Conservation (phyloP, 495 filamentous ascomycete genomes). For the Podospora pseudopauciseta region DNA sequence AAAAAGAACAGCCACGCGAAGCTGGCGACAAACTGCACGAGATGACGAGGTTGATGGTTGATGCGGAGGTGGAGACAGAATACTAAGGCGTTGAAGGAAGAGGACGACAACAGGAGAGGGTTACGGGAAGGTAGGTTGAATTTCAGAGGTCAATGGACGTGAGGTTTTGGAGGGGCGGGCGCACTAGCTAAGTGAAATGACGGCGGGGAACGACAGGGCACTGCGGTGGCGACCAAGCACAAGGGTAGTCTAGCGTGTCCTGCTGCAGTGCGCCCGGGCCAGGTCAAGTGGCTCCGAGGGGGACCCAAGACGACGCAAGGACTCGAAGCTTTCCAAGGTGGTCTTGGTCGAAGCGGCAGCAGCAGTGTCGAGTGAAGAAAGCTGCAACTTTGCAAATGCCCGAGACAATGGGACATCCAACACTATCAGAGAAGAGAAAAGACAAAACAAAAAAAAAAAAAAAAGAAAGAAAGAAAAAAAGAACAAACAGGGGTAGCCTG, state of each 20-base stretch:
- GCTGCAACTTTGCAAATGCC: neutral
- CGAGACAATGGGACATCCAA: slow-evolving; percentile 3
- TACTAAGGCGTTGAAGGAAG: slow-evolving; percentile 10
- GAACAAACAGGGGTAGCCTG: neutral
- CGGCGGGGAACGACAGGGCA: slow-evolving; percentile 38
- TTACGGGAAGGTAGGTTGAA: slow-evolving; percentile 16
- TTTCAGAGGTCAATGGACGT: slow-evolving; percentile 26
- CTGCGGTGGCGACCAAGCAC: slow-evolving; percentile 35
- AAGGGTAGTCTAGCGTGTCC: slow-evolving; percentile 29
- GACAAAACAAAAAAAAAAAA: too few species aligned
- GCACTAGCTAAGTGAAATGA: slow-evolving; percentile 37
- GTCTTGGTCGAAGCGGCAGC: neutral
- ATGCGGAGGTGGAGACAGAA: slow-evolving; percentile 14
- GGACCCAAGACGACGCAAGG: slow-evolving; percentile 27
- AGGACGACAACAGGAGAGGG: slow-evolving; percentile 9
- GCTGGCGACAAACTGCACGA: slow-evolving; percentile 14
- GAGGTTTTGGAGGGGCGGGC: slow-evolving; percentile 38
- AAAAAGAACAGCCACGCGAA: neutral
- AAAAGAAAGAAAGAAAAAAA: neutral
- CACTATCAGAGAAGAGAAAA: neutral
- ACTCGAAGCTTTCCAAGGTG: slow-evolving; percentile 16
- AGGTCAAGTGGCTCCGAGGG: slow-evolving; percentile 30
- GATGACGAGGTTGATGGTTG: slow-evolving; percentile 5
- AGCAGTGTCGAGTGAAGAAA: neutral
- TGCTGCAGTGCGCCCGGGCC: slow-evolving; percentile 30